Evolutionary conservation across 495 filamentous ascomycete species (phyloP), one percentile per base, ranked within the genome.

Genomic region (Gamarada debralockiae): DNA sequence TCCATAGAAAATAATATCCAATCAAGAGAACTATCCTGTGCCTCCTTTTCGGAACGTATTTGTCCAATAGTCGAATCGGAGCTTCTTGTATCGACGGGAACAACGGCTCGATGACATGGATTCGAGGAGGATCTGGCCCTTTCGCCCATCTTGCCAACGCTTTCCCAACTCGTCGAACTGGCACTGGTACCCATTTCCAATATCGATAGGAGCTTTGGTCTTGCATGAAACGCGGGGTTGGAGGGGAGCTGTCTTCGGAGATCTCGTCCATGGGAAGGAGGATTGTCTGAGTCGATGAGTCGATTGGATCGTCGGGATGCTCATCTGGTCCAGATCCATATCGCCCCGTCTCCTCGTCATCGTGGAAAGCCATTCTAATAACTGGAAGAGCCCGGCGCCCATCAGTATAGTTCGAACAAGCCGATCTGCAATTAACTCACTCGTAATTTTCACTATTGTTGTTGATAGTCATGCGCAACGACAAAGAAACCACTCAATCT

Each of bases 11-110:
- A 55, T 89, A 83, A 50, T 83, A 82, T 18, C 73, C 63, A n/a
- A 81, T 63, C 48, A 90, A 67, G 8, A 89, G 66, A 18, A 67
- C 64, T 2, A 83, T 63, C 55, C 83, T 79, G 42, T 87, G 82
- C 37, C 63, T 75, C 55, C 68, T 73, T 54, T 79, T 81, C n/a
- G 87, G 88, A 3, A 88, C 68, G 39, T 79, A 74, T 39, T 66
- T 76, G 29, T 84, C 77, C 33, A 92, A 65, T 24, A 85, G 69
- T 24, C 73, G 72, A 55, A 83, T 73, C 0, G 89, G 90, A 29
- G 80, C 73, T 64, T 84, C 77, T 61, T 95, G 90, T 1, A 88
- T 62, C 9, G 58, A 61, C 5, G 87, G 86, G 45, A 90, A 83
- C 15, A 89, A 64, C 0, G 90, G 88, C 33, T 74, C 68, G 60